Conservation (phyloP, 2,329 filamentous ascomycete genomes). For the Graphiopsis chlorocephala region DNA sequence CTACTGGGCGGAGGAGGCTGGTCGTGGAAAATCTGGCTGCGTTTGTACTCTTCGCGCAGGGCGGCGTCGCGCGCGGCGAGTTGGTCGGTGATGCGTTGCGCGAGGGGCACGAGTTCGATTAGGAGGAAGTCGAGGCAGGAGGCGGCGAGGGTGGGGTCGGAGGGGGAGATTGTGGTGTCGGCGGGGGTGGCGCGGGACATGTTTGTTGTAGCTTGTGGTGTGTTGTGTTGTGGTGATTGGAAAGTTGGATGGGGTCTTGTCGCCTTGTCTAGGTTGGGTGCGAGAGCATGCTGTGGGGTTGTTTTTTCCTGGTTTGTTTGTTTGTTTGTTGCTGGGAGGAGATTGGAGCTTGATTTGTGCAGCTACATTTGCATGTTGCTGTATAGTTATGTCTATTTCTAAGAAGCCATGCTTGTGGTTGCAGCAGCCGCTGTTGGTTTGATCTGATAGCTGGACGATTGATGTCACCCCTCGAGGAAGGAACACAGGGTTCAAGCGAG, state of each 20-base stretch:
- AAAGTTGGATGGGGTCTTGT: neutral
- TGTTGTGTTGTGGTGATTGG: neutral
- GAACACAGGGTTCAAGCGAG: neutral
- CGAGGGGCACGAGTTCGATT: constrained; percentile 94
- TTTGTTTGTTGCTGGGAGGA: neutral
- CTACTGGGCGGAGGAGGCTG: constrained; percentile 6
- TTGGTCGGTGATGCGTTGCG: constrained; percentile 78
- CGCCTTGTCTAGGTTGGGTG: neutral
- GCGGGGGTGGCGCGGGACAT: constrained; percentile 9
- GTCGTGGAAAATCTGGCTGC: constrained; percentile 28
- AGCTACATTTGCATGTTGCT: neutral
- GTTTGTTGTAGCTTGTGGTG: neutral
- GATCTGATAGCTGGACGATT: constrained; percentile 2
- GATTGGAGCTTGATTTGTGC: neutral
- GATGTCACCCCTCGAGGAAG: neutral
- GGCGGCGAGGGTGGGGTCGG: constrained; percentile 56
- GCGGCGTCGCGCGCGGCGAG: constrained; percentile 54
- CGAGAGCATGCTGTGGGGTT: neutral
- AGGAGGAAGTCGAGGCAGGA: constrained; percentile 92
- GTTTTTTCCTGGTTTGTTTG: neutral
- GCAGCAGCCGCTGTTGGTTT: neutral
- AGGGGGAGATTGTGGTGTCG: neutral
- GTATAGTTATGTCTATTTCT: neutral
- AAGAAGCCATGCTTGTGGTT: neutral
- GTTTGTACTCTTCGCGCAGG: constrained; percentile 33